Evolutionary conservation across 176 grass and related monocot species (phyloP), one percentile per base, ranked within the genome.

Genomic region (Pontederia crassipes): DNA sequence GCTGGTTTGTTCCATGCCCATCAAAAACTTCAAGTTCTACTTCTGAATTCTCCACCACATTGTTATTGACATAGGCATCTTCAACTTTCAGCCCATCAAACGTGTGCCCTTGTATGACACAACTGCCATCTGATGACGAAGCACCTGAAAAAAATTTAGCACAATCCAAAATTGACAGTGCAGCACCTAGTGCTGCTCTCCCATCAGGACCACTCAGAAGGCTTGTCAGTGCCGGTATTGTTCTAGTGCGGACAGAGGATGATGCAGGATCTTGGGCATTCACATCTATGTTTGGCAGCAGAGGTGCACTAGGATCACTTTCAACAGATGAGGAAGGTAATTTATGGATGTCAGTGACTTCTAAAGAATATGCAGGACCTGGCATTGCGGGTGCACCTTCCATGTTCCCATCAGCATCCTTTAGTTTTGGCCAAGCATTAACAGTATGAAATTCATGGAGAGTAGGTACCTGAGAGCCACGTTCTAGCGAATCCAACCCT

Each of bases 131-230:
- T 53, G 71, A 54, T 59, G 81, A 56, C 46, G 82, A 55, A 28
- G 80, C 72, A 78, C 86, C 86, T 72, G 86, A 84, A 67, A 96
- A 72, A 63, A 88, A 88, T 82, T 87, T 78, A 55, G 78, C 29
- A 72, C 85, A 76, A 74, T 81, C 77, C 61, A 73, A 48, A 71
- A 72, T 62, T 61, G 64, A 80, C 26, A 60, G 69, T 28, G 85
- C 79, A 57, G 17, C 62, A 54, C 77, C 57, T 48, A 73, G 49
- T 76, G 69, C 70, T 82, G 81, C 67, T 57, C 62, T 58, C 49
- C 58, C 66, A 64, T 82, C 85, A 86, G 69, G 45, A 16, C 61
- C 72, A 75, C 64, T 74, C 16, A 50, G 49, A 74, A 59, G 71
- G 60, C 53, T 81, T 73, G 72, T 73, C 62, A 79, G 77, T 10